Percentiles rank a stretch among this genome's conserved stretches.
These are phyloP conservation scores for Epichloe uncinata DNA, from an alignment of 2,329 filamentous ascomycete species.

Conservation along the genomic window DNA sequence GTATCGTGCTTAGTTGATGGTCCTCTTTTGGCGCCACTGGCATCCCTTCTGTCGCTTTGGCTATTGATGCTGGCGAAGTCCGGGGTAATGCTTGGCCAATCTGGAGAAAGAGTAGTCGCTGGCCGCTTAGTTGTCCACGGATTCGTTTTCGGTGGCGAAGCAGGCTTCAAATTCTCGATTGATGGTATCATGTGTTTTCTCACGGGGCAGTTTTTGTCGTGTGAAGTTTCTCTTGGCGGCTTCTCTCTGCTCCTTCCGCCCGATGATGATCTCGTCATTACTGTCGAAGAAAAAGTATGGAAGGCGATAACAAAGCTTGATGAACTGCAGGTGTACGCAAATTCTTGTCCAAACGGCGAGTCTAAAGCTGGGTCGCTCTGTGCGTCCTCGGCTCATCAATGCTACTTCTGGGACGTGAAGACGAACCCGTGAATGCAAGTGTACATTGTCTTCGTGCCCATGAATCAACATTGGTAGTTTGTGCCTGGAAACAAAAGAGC, in stretches of 20 bases:
- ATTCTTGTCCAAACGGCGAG: neutral
- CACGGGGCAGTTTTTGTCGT: conserved; percentile 12
- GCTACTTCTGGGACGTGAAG: neutral
- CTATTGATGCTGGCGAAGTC: neutral
- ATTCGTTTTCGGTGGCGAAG: conserved; percentile 20
- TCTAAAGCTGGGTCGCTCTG: neutral
- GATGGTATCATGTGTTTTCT: neutral
- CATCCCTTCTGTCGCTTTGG: neutral
- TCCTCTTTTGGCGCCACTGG: neutral
- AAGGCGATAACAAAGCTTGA: neutral
- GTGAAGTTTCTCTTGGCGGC: conserved; percentile 10
- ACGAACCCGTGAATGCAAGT: neutral
- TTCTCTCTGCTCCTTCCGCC: neutral
- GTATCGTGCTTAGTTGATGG: neutral
- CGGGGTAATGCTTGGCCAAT: conserved; percentile 1
- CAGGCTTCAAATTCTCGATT: conserved; percentile 14
- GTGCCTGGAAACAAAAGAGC: neutral
- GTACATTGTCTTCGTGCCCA: neutral
- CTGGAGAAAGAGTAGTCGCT: neutral
- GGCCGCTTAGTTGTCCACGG: conserved; percentile 14
- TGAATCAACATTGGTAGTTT: neutral
- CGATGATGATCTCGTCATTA: neutral
- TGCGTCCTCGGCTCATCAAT: neutral
- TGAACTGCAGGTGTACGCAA: neutral
- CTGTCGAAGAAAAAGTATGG: neutral